Evolutionary conservation across 1,284 basidiomycete genomes (phyloP), one percentile per base, ranked within the genome.

Genomic region (Thecaphora thlaspeos): DNA sequence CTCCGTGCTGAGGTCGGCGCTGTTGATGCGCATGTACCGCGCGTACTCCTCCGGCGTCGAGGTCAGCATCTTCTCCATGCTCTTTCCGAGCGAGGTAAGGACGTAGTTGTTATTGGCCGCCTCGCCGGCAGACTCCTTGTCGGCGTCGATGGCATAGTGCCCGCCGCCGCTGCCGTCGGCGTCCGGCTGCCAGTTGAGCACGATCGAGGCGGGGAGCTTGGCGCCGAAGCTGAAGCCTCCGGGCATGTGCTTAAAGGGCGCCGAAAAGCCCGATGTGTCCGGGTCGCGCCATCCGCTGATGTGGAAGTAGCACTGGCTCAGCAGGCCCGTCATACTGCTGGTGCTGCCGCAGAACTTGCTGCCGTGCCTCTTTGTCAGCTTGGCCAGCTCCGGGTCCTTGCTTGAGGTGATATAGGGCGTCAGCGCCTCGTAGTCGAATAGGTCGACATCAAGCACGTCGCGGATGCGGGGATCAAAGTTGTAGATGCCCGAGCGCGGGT

Each of bases 11-110:
- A 76, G 47, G 41, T 68, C 64, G 52, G 65, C 65, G 42, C 70
- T 70, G 46, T 77, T 75, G 51, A 73, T 51, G 30, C 84, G 84
- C 62, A 87, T 80, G 60, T 87, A 85, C 1, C 80, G 80, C 32
- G 81, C 80, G 76, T 95, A 94, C 41, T 88, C 84, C 8, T 82
- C 80, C 2, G 83, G 80, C 0, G 86, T 76, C 41, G 84, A 80
- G 0, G 92, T 96, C 43, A 98, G 78, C 76, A 90, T 87, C 74
- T 90, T 94, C 78, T 98, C 94, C 37, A 96, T 80, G 55, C 94
- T 83, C 4, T 88, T 88, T 2, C 93, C 93, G 86, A 92, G 70
- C 8, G 66, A 38, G 36, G 57, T 67, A 11, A 75, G 58, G 11
- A 70, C 71, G 51, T 74, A 76, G 51, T 77, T 77, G 51, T 43